These are phyloP conservation scores for Verticillium nonalfalfae DNA, from an alignment of 2,329 filamentous ascomycete genomes.

Conservation along the genomic window DNA sequence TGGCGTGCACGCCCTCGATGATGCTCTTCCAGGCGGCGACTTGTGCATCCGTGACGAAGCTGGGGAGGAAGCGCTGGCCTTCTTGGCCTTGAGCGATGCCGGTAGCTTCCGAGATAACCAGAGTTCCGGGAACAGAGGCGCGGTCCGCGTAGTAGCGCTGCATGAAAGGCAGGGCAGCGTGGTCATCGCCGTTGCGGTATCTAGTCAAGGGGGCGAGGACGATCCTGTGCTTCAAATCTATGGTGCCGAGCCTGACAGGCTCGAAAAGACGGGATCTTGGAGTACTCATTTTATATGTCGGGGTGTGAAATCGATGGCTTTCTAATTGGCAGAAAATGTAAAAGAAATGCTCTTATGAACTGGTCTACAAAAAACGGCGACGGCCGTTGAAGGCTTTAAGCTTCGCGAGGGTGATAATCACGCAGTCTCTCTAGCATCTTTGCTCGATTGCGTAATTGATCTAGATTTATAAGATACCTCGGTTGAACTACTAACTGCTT, in stretches of 20 bases:
- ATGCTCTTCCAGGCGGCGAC: slow-evolving; percentile 17
- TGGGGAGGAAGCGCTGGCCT: slow-evolving; percentile 21
- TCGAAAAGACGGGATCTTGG: slow-evolving; percentile 2
- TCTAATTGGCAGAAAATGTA: not conserved
- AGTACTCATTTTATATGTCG: not conserved
- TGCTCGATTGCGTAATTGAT: not conserved
- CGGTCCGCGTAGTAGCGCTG: slow-evolving; percentile 19
- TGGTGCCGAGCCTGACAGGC: slow-evolving; percentile 4
- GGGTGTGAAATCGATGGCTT: not conserved
- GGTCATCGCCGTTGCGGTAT: slow-evolving; percentile 6
- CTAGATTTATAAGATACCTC: not conserved
- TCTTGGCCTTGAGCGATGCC: slow-evolving; percentile 15
- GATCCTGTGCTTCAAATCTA: slow-evolving; percentile 6
- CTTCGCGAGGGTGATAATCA: not conserved
- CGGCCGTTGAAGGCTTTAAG: not conserved
- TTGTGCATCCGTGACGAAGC: slow-evolving; percentile 33
- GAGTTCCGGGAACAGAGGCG: slow-evolving; percentile 36
- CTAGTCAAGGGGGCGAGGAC: slow-evolving; percentile 7
- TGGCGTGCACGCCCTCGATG: slow-evolving; percentile 18
- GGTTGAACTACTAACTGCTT: not conserved
- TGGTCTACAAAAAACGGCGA: not conserved
- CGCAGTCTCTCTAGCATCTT: not conserved
- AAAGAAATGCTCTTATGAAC: not conserved
- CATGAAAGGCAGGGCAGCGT: slow-evolving; percentile 13
- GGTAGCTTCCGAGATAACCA: slow-evolving; percentile 22